A percentile compares a stretch with the other conserved stretches of the same genome.
Conservation (phyloP, 2,329 filamentous ascomycete species). For the Claviceps sp. region DNA sequence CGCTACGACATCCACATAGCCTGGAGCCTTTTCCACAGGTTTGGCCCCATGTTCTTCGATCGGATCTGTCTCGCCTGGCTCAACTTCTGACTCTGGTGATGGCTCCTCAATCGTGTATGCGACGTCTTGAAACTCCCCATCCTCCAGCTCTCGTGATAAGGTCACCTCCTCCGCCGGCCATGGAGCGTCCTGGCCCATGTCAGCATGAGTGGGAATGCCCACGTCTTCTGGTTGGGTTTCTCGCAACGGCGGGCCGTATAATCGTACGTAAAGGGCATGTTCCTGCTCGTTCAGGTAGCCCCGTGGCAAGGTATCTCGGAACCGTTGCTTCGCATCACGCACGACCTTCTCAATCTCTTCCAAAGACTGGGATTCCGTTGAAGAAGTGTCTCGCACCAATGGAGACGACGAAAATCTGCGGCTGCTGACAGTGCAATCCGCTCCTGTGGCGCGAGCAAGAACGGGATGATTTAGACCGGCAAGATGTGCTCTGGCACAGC, state of each 20-base stretch:
- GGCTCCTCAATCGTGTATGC: slow-evolving; percentile 25
- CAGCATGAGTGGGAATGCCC: slow-evolving; percentile 29
- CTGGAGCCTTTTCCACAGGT: slow-evolving; percentile 15
- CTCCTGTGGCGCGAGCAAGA: background rate
- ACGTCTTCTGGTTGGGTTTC: slow-evolving; percentile 47
- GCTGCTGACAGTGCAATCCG: background rate
- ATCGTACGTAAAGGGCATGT: slow-evolving; percentile 59
- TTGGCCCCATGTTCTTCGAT: slow-evolving; percentile 13
- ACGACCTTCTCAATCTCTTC: slow-evolving; percentile 48
- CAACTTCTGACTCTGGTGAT: slow-evolving; percentile 2
- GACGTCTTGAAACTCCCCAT: slow-evolving; percentile 50
- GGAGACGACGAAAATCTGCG: slow-evolving; percentile 18
- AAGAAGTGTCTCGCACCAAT: slow-evolving; percentile 11
- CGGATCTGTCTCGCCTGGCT: slow-evolving; percentile 4
- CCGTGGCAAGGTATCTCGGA: slow-evolving; percentile 63
- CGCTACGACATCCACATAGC: slow-evolving; percentile 34
- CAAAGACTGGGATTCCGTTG: background rate
- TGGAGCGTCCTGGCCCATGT: slow-evolving; percentile 16
- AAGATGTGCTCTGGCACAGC: background rate
- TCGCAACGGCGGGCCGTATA: slow-evolving; percentile 66
- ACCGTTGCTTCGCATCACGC: slow-evolving; percentile 57
- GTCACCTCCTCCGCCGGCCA: slow-evolving; percentile 23
- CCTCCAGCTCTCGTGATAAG: slow-evolving; percentile 39
- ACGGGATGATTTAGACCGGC: background rate
- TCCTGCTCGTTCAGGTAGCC: slow-evolving; percentile 58